Conservation (phyloP, 2,329 filamentous ascomycete species). For the Talaromyces sp. region DNA sequence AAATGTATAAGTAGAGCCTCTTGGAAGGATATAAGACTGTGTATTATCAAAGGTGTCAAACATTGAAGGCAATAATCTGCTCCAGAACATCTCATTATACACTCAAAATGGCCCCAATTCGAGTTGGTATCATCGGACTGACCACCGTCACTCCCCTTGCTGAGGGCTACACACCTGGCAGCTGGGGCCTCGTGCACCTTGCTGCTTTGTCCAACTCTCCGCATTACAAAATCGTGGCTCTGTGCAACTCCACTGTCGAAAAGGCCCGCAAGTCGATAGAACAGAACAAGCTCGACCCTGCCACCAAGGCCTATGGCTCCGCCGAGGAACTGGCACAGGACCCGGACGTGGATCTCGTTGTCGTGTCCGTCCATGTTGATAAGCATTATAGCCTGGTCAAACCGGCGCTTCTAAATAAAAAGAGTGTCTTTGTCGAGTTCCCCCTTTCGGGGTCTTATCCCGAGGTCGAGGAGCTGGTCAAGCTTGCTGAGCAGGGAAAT, state of each 20-base stretch:
- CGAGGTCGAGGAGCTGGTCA: slow-evolving; percentile 4
- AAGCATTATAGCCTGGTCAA: slow-evolving; percentile 8
- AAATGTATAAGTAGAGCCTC: background rate
- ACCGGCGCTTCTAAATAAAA: slow-evolving; percentile 4
- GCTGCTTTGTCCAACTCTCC: slow-evolving; percentile 1
- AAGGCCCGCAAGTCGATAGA: slow-evolving; percentile 8
- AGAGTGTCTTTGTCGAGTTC: slow-evolving; percentile 9
- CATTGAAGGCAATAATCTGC: background rate
- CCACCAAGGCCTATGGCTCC: slow-evolving; percentile 8
- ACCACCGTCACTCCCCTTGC: background rate
- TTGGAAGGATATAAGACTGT: background rate
- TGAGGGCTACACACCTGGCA: slow-evolving; percentile 4
- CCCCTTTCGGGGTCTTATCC: background rate
- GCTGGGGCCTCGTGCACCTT: slow-evolving; percentile 8
- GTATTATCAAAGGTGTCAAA: background rate
- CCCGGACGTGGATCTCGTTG: slow-evolving; percentile 8
- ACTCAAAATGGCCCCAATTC: slow-evolving; percentile 7
- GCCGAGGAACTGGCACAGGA: slow-evolving; percentile 5
- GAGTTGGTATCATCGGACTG: slow-evolving; percentile 8
- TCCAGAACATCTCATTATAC: background rate
- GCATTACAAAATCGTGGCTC: slow-evolving; percentile 8
- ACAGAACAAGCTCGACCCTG: slow-evolving; percentile 7
- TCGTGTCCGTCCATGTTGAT: slow-evolving; percentile 6
- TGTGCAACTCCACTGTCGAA: slow-evolving; percentile 8
- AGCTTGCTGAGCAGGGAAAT: background rate